Evolutionary conservation across 1,284 basidiomycete genomes (phyloP), one percentile per base, ranked within the genome.

Genomic region (Pseudozyma hubeiensis): DNA sequence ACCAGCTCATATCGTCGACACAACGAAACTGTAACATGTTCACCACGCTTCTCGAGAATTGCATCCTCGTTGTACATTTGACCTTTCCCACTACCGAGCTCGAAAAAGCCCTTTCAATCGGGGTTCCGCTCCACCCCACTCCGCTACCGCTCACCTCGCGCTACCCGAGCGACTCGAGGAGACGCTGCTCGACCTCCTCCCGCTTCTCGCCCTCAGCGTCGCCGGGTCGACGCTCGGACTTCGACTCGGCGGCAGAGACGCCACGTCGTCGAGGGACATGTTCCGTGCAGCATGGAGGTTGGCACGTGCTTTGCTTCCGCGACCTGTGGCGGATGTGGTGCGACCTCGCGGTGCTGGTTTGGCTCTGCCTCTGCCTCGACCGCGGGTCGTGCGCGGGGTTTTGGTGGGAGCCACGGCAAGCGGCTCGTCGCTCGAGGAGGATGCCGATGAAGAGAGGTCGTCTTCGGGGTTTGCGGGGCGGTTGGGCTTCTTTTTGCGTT

Each of bases 261-360:
- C 35, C 11, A 73, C 34, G 33, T 73, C 69, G 52, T 76, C 74
- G 7, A 76, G 50, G 37, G 60, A 73, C 69, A 72, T 72, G 57
- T 68, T 76, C 5, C 74, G 33, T 4, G 74, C 74, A 3, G 64
- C 74, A 34, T 61, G 48, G 8, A 76, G 58, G 13, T 49, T 65
- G 5, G 61, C 62, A n/a, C 60, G 43, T 11, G 53, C 62, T 13
- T 43, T 30, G 11, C 44, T 30, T 5, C 44, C 58, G 13, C 45
- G 24, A 5, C 58, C 54, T 19, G 48, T 53, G 14, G 24, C 16
- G 4, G 45, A 11, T 9, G 41, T 51, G n/a, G 34, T 37, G 10
- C 41, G 41, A 37, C 16, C 41, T 16, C 13, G 47, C 35, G 33
- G 48, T 16, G 24, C 34, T 51, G 33, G 24, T 43, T 29, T 37